A percentile compares a stretch with the other conserved stretches of the same genome.
These are phyloP conservation scores for Hypoxylon sp. DNA, from an alignment of 2,329 filamentous ascomycete species.

Conservation along the genomic window DNA sequence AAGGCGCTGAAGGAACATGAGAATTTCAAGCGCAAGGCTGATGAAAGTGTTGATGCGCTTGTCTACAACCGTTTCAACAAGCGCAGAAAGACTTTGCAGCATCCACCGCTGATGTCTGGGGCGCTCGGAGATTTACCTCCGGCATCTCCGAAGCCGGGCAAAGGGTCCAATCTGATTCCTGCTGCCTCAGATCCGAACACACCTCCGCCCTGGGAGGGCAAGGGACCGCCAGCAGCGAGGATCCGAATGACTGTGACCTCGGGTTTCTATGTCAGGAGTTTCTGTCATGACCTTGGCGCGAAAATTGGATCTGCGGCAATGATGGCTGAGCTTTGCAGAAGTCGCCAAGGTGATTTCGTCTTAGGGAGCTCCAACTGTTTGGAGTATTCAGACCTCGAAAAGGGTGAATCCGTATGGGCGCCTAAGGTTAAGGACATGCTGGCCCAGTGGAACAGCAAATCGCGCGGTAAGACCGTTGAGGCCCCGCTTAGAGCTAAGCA, in stretches of 20 bases:
- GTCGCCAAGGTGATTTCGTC: conserved; percentile 84
- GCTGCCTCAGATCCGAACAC: conserved; percentile 62
- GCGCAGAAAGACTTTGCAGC: conserved; percentile 53
- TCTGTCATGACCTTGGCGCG: conserved; percentile 91
- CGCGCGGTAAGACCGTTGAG: conserved; percentile 20
- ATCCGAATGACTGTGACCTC: conserved; percentile 94
- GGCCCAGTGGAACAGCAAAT: conserved; percentile 58
- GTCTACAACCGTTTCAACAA: conserved; percentile 66
- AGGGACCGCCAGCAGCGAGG: conserved; percentile 81
- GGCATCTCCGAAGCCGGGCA: conserved; percentile 57
- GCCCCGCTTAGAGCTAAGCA: conserved; percentile 40
- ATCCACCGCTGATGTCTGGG: conserved; percentile 69
- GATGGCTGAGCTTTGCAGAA: conserved; percentile 88
- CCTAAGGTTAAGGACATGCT: conserved; percentile 75
- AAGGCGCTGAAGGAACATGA: conserved; percentile 70
- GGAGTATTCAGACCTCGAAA: conserved; percentile 81
- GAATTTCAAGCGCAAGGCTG: conserved; percentile 70
- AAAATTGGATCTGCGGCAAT: conserved; percentile 85
- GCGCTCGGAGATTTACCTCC: conserved; percentile 68
- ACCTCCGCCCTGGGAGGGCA: conserved; percentile 70
- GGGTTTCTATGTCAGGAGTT: conserved; percentile 95
- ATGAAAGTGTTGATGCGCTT: conserved; percentile 70
- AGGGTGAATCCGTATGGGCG: conserved; percentile 86
- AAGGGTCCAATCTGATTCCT: conserved; percentile 69
- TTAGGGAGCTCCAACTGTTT: conserved; percentile 79